Conservation (phyloP, 768 basidiomycete species). For the Cyathus striatus region DNA sequence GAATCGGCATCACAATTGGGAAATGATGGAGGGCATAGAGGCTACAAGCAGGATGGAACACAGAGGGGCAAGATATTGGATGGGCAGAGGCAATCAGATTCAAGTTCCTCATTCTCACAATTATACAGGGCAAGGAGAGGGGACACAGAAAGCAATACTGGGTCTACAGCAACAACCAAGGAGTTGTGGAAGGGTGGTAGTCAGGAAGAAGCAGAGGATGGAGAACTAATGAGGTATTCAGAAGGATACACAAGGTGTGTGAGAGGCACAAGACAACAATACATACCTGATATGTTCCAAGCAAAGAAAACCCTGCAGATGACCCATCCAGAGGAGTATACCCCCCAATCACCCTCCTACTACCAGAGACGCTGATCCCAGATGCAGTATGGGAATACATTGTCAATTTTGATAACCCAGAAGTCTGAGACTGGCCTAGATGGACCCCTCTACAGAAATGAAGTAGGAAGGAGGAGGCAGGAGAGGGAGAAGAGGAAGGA, state of each 20-base stretch:
- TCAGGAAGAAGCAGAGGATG: conserved; percentile 24
- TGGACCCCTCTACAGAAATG: too few relatives aligned
- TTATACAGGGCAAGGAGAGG: conserved; percentile 4
- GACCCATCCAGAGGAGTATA: conserved; percentile 17
- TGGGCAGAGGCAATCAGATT: conserved; percentile 43
- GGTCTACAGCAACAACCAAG: conserved; percentile 28
- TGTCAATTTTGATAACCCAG: conserved; percentile 14
- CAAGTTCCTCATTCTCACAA: conserved; percentile 22
- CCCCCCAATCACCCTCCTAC: conserved; percentile 8
- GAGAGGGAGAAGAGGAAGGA: conserved; percentile 1
- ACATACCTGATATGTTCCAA: conserved; percentile 21
- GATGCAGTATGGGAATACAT: conserved; percentile 10
- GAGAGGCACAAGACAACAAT: neutral
- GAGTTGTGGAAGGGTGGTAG: conserved; percentile 35
- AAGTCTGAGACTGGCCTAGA: too few relatives aligned
- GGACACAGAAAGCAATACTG: conserved; percentile 13
- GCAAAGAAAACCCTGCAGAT: conserved; percentile 26
- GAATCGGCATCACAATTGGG: conserved; percentile 28
- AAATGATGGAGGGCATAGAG: conserved; percentile 26
- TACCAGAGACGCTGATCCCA: conserved; percentile 5
- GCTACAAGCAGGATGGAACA: conserved; percentile 24
- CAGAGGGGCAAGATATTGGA: conserved; percentile 26
- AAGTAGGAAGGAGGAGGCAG: too few relatives aligned
- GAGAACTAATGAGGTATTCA: conserved; percentile 20
- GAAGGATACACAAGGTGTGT: conserved; percentile 6